phyloP scores from a whole-genome alignment of 148 eudicot species.

The Rhododendron simsii region DNA sequence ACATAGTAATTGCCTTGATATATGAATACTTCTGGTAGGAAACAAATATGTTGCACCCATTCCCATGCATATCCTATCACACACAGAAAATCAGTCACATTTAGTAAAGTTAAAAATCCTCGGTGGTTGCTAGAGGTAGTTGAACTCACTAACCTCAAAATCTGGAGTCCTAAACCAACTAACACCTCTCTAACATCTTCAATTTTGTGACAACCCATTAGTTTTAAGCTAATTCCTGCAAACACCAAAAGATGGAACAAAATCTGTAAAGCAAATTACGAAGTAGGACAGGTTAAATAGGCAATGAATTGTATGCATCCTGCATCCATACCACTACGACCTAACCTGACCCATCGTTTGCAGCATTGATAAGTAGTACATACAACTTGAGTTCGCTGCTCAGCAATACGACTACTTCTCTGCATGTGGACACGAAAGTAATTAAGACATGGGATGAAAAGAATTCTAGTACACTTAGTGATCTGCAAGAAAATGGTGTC shows the following conservation, averaged over 20 bases:
- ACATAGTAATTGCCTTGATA: conserved; percentile 45
- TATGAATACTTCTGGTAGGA: conserved; percentile 39
- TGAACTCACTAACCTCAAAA: conserved; percentile 44
- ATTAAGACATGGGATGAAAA: conserved; percentile 2
- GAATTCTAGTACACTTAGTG: not conserved
- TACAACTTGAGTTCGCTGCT: conserved; percentile 63
- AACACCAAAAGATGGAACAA: conserved; percentile 15
- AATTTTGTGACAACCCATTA: conserved; percentile 41
- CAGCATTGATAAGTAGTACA: conserved; percentile 30
- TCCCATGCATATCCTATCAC: conserved; percentile 40
- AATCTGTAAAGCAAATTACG: not conserved
- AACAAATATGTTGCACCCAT: conserved; percentile 33
- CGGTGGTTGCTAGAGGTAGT: not conserved
- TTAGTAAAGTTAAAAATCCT: conserved; percentile 4
- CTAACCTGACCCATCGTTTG: conserved; percentile 72
- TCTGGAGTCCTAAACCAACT: conserved; percentile 65
- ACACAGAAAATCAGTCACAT: conserved; percentile 7
- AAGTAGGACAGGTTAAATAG: conserved; percentile 2
- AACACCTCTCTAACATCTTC: conserved; percentile 53
- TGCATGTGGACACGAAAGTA: conserved; percentile 19
- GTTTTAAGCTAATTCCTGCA: conserved; percentile 30
- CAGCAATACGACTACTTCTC: conserved; percentile 51
- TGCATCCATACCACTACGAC: conserved; percentile 55
- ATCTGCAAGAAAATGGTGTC: not conserved
- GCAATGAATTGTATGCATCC: conserved; percentile 13